Evolutionary conservation across 768 basidiomycete species (phyloP).

Genomic region (Podaxis mareebaensis): DNA sequence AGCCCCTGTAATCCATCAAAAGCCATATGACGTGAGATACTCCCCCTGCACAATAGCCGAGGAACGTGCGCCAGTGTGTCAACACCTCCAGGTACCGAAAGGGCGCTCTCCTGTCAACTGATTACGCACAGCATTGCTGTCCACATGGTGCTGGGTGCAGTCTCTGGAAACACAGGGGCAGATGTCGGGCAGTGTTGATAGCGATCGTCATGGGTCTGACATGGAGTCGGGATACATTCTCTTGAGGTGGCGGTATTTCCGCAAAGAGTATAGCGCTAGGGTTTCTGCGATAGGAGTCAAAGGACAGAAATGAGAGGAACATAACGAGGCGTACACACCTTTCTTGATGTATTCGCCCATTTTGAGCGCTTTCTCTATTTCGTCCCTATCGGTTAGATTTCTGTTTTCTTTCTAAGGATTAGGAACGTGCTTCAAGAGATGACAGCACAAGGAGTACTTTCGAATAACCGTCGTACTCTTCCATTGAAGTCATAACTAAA

Average conservation of each 20-base stretch:
- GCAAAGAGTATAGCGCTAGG: constrained; percentile 75
- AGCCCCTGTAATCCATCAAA: constrained; percentile 2
- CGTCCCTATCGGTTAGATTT: constrained; percentile 59
- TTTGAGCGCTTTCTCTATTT: constrained; percentile 75
- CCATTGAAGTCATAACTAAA: constrained; percentile 73
- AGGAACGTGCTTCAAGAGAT: constrained; percentile 3
- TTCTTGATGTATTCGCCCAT: constrained; percentile 86
- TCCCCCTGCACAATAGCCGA: not conserved
- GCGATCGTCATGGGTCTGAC: constrained; percentile 24
- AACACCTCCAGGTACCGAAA: not conserved
- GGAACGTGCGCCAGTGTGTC: constrained; percentile 14
- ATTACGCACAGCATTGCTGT: not conserved
- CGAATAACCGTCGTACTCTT: constrained; percentile 68
- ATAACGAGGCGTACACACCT: constrained; percentile 45
- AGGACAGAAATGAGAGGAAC: not conserved
- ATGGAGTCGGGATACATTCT: constrained; percentile 58
- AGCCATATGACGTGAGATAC: constrained; percentile 7
- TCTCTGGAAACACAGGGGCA: not conserved
- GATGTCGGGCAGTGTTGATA: not conserved
- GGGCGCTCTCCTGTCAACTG: not conserved
- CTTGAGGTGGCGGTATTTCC: constrained; percentile 81
- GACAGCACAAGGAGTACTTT: constrained; percentile 46
- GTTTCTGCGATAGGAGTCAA: constrained; percentile 54
- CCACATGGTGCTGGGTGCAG: not conserved
- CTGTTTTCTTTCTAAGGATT: constrained; percentile 57